Evolutionary conservation across 78 protist genomes (phyloP), one percentile per base, ranked within the genome.

Genomic region (Guillardia theta): DNA sequence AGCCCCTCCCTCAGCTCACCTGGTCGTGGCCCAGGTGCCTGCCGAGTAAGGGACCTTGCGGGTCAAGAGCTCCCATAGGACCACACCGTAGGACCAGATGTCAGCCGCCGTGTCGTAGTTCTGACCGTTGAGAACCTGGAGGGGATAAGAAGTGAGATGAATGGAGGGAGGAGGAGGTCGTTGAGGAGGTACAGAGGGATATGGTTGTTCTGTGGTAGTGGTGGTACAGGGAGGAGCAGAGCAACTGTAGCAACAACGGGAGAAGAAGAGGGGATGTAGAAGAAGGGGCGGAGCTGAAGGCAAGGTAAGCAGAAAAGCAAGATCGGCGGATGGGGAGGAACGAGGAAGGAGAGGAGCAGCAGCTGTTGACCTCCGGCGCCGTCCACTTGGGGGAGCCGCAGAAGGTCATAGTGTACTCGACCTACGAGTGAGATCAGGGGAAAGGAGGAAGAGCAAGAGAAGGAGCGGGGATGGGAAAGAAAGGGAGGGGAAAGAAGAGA

Each of bases 331-430:
- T n/a, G n/a, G n/a, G n/a, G n/a, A n/a, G n/a, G n/a, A n/a, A n/a
- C n/a, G n/a, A n/a, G n/a, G n/a, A n/a, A n/a, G n/a, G n/a, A n/a
- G n/a, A n/a, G n/a, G n/a, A n/a, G n/a, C n/a, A n/a, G n/a, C n/a
- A n/a, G n/a, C n/a, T n/a, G n/a, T n/a, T n/a, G n/a, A n/a, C n/a
- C 44, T 70, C 87, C 5, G 87, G 87, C 41, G 87, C 87, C 5
- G 87, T 70, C 87, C 87, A 70, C 87, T 70, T 70, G 4, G 87
- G 87, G 87, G 45, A 36, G 41, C 87, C 87, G 87, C 87, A 70
- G 87, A 70, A 70, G 41, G 87, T 70, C 87, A 70, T 70, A 15
- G 87, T 70, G 87, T 70, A 70, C 87, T 70, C 87, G n/a, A 70
- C 87, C 30, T 43, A 0, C 47, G 15, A 36, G 41, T 43, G 87